phyloP scores from a whole-genome alignment of 805 yeast genomes.

The Wickerhamomyces kurtzmanii region DNA sequence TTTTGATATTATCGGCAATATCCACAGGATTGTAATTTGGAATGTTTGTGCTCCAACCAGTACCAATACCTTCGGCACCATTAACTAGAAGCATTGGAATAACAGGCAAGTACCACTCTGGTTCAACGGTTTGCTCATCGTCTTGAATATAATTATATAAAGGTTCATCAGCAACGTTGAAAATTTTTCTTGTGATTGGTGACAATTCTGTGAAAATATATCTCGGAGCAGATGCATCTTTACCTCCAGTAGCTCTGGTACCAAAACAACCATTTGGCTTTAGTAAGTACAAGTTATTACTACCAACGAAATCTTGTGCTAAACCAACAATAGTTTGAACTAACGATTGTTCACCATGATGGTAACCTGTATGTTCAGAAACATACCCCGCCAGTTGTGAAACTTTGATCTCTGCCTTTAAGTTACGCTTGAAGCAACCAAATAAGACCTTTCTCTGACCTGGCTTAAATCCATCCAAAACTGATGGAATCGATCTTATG shows the following conservation, averaged over 20 bases:
- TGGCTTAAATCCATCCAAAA: slow-evolving; percentile 92
- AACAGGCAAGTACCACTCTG: slow-evolving; percentile 92
- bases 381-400: slow-evolving; percentile 87
- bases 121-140: slow-evolving; percentile 91
- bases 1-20: slow-evolving; percentile 63
- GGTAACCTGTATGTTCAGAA: slow-evolving; percentile 83
- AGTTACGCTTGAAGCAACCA: slow-evolving; percentile 78
- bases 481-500: slow-evolving; percentile 88
- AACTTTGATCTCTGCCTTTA: slow-evolving; percentile 74
- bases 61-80: slow-evolving; percentile 97
- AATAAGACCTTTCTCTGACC: slow-evolving; percentile 91
- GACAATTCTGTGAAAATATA: slow-evolving; percentile 84
- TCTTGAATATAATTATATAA: slow-evolving; percentile 75
- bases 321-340: slow-evolving; percentile 85
- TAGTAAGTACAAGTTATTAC: slow-evolving; percentile 77
- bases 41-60: slow-evolving; percentile 95
- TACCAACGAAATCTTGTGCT: slow-evolving; percentile 92
- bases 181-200: slow-evolving; percentile 64
- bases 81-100: slow-evolving; percentile 91
- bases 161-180: slow-evolving; percentile 73
- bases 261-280: slow-evolving; percentile 95
- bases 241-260: slow-evolving; percentile 94
- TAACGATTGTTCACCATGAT: slow-evolving; percentile 88
- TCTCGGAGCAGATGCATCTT: slow-evolving; percentile 97
- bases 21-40: slow-evolving; percentile 88